Conservation (phyloP, 169 alveolate species). For the Plasmodium fragile region DNA sequence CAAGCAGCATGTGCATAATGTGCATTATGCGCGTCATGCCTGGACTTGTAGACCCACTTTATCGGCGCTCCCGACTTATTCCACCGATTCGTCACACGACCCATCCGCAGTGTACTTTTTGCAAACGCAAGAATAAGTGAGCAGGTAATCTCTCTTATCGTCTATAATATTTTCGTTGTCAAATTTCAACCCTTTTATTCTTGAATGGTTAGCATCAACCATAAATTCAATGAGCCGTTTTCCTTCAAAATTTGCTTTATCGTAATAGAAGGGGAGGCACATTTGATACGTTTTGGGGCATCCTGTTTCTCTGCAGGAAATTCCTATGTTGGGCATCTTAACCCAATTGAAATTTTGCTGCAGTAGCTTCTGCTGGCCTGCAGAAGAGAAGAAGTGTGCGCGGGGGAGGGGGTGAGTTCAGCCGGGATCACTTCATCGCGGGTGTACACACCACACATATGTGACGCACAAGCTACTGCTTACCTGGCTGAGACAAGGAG, state of each 20-base stretch:
- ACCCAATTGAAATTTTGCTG: constrained; percentile 5
- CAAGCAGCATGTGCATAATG: neutral
- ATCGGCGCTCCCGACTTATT: neutral
- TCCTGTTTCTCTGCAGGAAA: constrained; percentile 51
- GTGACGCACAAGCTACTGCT: neutral
- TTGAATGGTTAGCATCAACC: no score
- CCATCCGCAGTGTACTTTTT: constrained; percentile 21
- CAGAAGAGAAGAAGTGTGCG: neutral
- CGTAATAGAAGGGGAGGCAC: constrained; percentile 27
- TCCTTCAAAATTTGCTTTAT: constrained; percentile 3
- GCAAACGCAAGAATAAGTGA: constrained; percentile 35
- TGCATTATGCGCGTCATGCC: no score
- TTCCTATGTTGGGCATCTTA: neutral
- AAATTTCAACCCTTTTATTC: neutral
- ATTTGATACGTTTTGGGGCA: constrained; percentile 56
- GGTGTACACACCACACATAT: no score
- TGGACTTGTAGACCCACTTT: neutral
- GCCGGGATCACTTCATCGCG: no score
- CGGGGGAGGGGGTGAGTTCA: neutral
- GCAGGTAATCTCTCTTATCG: neutral
- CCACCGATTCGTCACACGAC: constrained; percentile 41
- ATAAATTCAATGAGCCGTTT: neutral
- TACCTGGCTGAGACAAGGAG: neutral
- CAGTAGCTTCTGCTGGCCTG: constrained; percentile 11
- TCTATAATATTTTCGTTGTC: neutral